Evolutionary conservation across 2,329 filamentous ascomycete genomes (phyloP), one percentile per base, ranked within the genome.

Genomic region (Zasmidium cellare): DNA sequence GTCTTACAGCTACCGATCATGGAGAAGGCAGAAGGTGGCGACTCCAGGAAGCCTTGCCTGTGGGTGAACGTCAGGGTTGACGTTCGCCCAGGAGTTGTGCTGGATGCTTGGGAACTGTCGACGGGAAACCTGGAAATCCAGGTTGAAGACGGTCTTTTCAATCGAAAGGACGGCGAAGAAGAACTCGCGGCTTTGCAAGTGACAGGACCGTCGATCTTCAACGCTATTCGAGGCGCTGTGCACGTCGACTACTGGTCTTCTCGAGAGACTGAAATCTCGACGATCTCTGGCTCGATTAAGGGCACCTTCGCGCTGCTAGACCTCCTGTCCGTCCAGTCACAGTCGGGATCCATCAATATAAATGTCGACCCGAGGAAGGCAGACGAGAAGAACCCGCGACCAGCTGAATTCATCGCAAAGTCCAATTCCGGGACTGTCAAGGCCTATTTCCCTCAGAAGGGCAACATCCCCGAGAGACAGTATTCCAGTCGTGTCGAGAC

Each of bases 281-380:
- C 74, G 5, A 70, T 70, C 3, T 74, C 75, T 0, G 76, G 76
- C 7, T 73, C 72, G 18, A 74, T 79, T 46, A 74, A 66, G 47
- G 78, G 78, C 1, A 69, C 65, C 11, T 79, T 75, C 62, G 68
- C 74, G 3, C 69, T 79, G 2, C 66, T 66, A 14, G 76, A 79
- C 53, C 64, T 76, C 7, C 66, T 80, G 9, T 71, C 67, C 18
- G 68, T 80, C 31, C 70, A 66, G 2, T 77, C 76, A 1, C 71
- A 68, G 22, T 74, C 72, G n/a, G 78, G 78, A 18, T 72, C 69
- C 2, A 72, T 80, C 12, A 69, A 73, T 52, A 67, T 77, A 46
- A 65, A 73, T 31, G 68, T 79, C 25, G 67, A 73, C 35, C 76
- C 77, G 6, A 69, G 74, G 53, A 60, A 71, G 20, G 72, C 67